Evolutionary conservation across 192 early-diverging fungal species (phyloP).

Genomic region (Glomus cerebriforme): DNA sequence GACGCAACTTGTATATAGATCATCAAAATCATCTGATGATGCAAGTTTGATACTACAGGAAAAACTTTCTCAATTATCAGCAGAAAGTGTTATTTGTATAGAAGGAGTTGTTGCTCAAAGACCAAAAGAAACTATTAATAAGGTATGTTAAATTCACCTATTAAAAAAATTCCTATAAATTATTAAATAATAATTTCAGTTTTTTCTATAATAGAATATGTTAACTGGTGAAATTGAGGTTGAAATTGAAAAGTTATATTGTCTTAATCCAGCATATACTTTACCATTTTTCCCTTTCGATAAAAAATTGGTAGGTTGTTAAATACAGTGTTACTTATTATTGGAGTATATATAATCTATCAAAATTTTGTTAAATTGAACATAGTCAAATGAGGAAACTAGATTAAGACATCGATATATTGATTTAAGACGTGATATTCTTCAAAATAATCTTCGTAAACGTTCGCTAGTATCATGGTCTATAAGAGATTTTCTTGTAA

Average conservation of each 20-base stretch:
- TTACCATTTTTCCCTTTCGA: conserved; percentile 65
- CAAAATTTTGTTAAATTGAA: neutral
- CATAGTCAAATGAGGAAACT: conserved; percentile 75
- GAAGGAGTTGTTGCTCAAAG: conserved; percentile 65
- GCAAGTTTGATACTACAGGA: neutral
- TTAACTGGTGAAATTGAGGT: conserved; percentile 75
- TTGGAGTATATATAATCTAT: neutral
- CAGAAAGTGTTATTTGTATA: conserved; percentile 74
- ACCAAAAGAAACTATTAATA: conserved; percentile 52
- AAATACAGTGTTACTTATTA: neutral
- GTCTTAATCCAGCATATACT: conserved; percentile 68
- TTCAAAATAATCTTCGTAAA: conserved; percentile 75
- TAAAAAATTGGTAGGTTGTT: conserved; percentile 45
- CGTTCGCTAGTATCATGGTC: conserved; percentile 68
- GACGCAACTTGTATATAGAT: conserved; percentile 69
- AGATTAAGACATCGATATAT: conserved; percentile 76
- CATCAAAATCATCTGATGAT: conserved; percentile 26
- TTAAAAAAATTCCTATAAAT: too few relatives aligned
- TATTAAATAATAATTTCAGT: neutral
- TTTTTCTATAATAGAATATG: conserved; percentile 28
- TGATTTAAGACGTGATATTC: conserved; percentile 74
- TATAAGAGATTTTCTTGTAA: conserved; percentile 69
- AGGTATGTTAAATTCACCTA: conserved; percentile 32
- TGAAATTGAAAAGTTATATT: conserved; percentile 52
- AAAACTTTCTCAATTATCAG: conserved; percentile 55